Conservation (phyloP, 371 early-diverging fungal genomes). For the Umbelopsis sp. region DNA sequence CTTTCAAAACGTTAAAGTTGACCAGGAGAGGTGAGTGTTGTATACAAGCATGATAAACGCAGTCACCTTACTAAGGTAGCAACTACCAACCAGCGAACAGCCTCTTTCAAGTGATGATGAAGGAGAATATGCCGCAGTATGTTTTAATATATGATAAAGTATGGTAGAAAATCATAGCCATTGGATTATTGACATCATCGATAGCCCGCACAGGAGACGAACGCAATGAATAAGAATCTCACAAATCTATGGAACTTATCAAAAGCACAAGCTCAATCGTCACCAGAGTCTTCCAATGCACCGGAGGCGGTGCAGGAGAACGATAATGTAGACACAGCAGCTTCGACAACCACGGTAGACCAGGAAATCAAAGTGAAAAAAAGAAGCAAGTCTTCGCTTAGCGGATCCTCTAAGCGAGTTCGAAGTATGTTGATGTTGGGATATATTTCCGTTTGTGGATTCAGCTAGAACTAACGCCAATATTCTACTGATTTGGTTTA, state of each 20-base stretch:
- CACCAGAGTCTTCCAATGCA: slow-evolving; percentile 26
- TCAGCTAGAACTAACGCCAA: background rate
- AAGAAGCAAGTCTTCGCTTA: slow-evolving; percentile 20
- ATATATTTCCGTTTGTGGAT: background rate
- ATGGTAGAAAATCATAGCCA: background rate
- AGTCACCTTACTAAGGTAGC: slow-evolving; percentile 14
- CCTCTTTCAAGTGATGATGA: slow-evolving; percentile 33
- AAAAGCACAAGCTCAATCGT: slow-evolving; percentile 28
- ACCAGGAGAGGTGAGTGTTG: slow-evolving; percentile 20
- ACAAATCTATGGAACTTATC: slow-evolving; percentile 68
- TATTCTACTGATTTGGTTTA: slow-evolving; percentile 17
- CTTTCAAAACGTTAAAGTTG: slow-evolving; percentile 22
- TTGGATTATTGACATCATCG: slow-evolving; percentile 24
- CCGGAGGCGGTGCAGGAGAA: slow-evolving; percentile 20
- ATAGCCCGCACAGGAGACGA: slow-evolving; percentile 58
- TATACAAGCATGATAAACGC: too few relatives aligned
- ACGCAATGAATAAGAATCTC: slow-evolving; percentile 77
- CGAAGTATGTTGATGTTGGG: slow-evolving; percentile 28
- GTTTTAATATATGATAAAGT: slow-evolving; percentile 18
- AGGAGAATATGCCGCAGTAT: slow-evolving; percentile 50
- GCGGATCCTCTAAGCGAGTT: slow-evolving; percentile 32
- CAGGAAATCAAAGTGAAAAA: slow-evolving; percentile 14
- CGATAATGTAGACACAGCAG: slow-evolving; percentile 9
- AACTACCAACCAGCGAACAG: slow-evolving; percentile 25
- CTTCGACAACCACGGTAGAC: slow-evolving; percentile 14